A percentile compares a stretch with the other conserved stretches of the same genome.
Evolutionary conservation across 2,329 filamentous ascomycete genomes (phyloP).

Genomic region (Hymenoscyphus scutula): DNA sequence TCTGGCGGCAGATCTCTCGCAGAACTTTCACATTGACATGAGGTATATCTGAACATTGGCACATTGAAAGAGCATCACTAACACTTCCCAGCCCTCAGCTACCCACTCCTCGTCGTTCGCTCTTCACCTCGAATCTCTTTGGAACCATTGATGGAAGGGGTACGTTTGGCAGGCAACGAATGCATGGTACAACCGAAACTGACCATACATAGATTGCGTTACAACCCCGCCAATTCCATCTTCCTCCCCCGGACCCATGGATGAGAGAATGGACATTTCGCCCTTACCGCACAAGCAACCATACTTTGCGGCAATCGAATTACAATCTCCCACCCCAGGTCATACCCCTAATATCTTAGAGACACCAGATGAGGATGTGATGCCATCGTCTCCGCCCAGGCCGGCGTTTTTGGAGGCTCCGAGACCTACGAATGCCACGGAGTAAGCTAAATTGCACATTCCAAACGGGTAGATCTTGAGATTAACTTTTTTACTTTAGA

Average conservation of each 20-base stretch:
- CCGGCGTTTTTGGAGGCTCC: slow-evolving; percentile 48
- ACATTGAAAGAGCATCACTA: slow-evolving; percentile 14
- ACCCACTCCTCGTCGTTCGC: slow-evolving; percentile 77
- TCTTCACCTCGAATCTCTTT: slow-evolving; percentile 75
- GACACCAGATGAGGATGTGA: slow-evolving; percentile 41
- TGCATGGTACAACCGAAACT: slow-evolving; percentile 37
- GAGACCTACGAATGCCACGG: slow-evolving; percentile 46
- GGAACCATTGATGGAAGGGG: slow-evolving; percentile 40
- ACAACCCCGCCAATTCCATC: slow-evolving; percentile 82
- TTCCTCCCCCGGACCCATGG: slow-evolving; percentile 71
- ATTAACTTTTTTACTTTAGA: slow-evolving; percentile 39
- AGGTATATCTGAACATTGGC: slow-evolving; percentile 58
- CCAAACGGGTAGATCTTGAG: slow-evolving; percentile 10
- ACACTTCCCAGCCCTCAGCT: slow-evolving; percentile 65
- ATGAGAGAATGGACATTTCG: slow-evolving; percentile 89
- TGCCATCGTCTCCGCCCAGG: slow-evolving; percentile 56
- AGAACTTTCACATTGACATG: slow-evolving; percentile 94
- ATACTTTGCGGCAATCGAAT: slow-evolving; percentile 62
- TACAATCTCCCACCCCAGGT: slow-evolving; percentile 70
- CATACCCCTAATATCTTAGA: slow-evolving; percentile 29
- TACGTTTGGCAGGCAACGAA: slow-evolving; percentile 46
- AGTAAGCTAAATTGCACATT: slow-evolving; percentile 47
- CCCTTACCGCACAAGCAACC: slow-evolving; percentile 84
- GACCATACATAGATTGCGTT: slow-evolving; percentile 58
- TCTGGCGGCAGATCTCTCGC: slow-evolving; percentile 88